Evolutionary conservation across 306 rosid species (phyloP), one percentile per base, ranked within the genome.

Genomic region (Medicago truncatula): DNA sequence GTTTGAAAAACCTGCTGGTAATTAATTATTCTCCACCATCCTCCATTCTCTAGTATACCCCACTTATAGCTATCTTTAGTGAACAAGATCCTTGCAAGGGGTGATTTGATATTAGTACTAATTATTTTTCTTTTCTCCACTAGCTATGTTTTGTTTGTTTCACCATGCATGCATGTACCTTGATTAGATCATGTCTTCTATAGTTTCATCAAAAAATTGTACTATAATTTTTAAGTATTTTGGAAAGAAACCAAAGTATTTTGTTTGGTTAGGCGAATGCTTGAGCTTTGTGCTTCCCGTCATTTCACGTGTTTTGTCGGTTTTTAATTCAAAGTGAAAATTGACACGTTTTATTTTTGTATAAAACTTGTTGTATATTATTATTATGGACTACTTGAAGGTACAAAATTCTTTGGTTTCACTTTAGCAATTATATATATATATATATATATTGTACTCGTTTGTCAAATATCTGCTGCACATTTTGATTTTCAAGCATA

Each of bases 251-350:
- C 69, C 38, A 34, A 63, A 71, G 62, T 44, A 34, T 75, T 78
- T 67, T 61, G 80, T 83, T 75, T 73, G 84, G 85, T 79, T 78
- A 78, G 84, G 82, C 87, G 75, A 76, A 72, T 83, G 82, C 80
- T 80, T 71, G 75, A 81, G 84, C 89, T 50, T 83, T 81, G 87
- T 81, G 89, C 80, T 86, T 81, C 75, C 77, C 83, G 83, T 80
- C 84, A 69, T 25, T 67, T 80, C 90, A 89, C 86, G 83, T 86
- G 86, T 70, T 87, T 77, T 86, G 87, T 86, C 88, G 70, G 87
- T 67, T 46, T 82, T 80, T 67, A 47, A 40, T 52, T 40, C 67
- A 70, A 70, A 76, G 53, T 71, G 78, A 61, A 61, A 81, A 83
- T 68, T 12, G 76, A 52, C 67, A 61, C 64, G 25, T 74, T 73